Evolutionary conservation across 1,284 basidiomycete species (phyloP), one percentile per base, ranked within the genome.

Genomic region (Ganoderma lucidum): DNA sequence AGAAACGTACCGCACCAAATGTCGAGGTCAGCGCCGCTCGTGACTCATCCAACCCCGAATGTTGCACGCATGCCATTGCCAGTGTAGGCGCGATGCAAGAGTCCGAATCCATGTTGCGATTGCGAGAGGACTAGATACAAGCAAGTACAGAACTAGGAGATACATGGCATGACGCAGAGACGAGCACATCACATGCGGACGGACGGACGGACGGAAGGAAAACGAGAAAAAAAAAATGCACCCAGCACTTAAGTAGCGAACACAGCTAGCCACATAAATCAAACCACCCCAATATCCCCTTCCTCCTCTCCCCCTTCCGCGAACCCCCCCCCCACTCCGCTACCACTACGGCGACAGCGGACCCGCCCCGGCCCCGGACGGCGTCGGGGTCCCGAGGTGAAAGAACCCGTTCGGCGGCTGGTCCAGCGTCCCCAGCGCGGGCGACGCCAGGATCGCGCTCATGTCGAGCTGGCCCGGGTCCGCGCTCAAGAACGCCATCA

Each of bases 401-500:
- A 70, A 74, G 35, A 73, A 74, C 68, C 68, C 71, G 51, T 68
- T 68, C 64, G 63, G 28, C 23, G 48, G 65, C 17, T 63, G 68
- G 53, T 67, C 69, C 41, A 64, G 42, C 56, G 60, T 53, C n/a
- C 63, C 67, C 2, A 71, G 23, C 56, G 73, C 66, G 19, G 78
- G 78, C 56, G 77, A 78, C 74, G 77, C 78, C 60, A 80, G 63
- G 39, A 80, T 65, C 68, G 77, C 72, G 44, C 75, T 67, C 74
- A 82, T 78, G 65, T 82, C 81, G 56, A 82, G 75, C 37, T 69
- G 67, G n/a, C 35, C 28, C 5, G 77, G 75, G 58, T 81, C 82
- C 59, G 70, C 66, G 59, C 75, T 78, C 68, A 83, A 77, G 68
- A 83, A 75, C 51, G 81, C 79, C 73, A 83, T 77, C 28, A 83